Evolutionary conservation across 495 filamentous ascomycete genomes (phyloP).

Genomic region (Articulospora tetracladia): DNA sequence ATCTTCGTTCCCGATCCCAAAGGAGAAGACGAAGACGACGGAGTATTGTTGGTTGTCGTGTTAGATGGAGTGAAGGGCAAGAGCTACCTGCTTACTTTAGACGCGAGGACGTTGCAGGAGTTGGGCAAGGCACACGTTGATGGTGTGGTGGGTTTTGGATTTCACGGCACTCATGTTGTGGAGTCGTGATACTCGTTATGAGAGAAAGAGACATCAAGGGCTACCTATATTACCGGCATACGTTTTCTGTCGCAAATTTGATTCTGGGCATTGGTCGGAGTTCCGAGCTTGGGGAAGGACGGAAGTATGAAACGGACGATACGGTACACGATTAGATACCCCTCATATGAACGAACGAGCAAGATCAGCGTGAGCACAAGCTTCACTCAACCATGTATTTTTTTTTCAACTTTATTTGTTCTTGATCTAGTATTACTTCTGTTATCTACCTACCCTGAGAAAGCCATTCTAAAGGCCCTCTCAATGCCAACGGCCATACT

Average conservation of each 20-base stretch:
- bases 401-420: not conserved
- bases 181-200: not conserved
- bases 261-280: not conserved
- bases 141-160: slow-evolving; percentile 60
- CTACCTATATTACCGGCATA: too few species aligned
- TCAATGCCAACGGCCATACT: not conserved
- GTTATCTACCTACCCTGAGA: not conserved
- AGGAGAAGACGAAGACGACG: slow-evolving; percentile 58
- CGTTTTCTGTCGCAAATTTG: too few species aligned
- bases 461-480: not conserved
- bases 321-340: not conserved
- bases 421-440: not conserved
- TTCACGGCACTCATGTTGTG: slow-evolving; percentile 59
- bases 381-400: too few species aligned
- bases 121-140: slow-evolving; percentile 61
- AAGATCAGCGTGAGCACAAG: too few species aligned
- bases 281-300: not conserved
- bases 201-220: not conserved
- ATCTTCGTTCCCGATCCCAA: slow-evolving; percentile 62
- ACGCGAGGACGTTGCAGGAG: slow-evolving; percentile 63
- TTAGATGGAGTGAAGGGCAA: slow-evolving; percentile 57
- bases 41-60: slow-evolving; percentile 67
- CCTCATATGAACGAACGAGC: not conserved
- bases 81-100: slow-evolving; percentile 68
- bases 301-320: not conserved